Conservation (phyloP, 2,329 filamentous ascomycete genomes). For the Penicillium sp. region DNA sequence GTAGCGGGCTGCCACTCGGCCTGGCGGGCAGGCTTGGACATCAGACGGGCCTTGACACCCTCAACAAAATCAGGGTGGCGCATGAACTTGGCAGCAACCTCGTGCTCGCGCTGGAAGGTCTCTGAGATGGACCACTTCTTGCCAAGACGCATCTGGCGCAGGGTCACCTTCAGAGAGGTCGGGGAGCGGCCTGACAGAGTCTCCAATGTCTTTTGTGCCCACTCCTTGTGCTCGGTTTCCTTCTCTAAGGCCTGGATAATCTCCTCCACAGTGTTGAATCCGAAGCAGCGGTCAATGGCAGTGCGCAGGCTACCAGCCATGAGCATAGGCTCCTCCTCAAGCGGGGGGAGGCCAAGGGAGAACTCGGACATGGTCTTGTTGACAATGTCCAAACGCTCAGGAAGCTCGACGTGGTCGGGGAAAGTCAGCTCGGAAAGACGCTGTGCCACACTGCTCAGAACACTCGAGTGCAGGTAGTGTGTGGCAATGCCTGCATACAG, state of each 20-base stretch:
- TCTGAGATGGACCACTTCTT: conserved; percentile 75
- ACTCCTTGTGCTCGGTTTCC: conserved; percentile 59
- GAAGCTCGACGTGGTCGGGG: conserved; percentile 67
- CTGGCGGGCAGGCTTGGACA: conserved; percentile 64
- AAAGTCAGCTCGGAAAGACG: conserved; percentile 89
- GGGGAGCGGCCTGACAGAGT: conserved; percentile 79
- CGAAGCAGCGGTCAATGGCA: conserved; percentile 83
- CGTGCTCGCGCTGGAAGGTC: conserved; percentile 81
- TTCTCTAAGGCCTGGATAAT: conserved; percentile 68
- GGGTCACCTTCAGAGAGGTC: conserved; percentile 78
- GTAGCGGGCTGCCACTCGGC: conserved; percentile 76
- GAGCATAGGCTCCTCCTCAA: conserved; percentile 61
- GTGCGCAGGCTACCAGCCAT: conserved; percentile 69
- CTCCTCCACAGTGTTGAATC: conserved; percentile 63
- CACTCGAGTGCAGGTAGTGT: conserved; percentile 91
- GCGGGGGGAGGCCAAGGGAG: conserved; percentile 71
- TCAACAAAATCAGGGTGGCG: conserved; percentile 84
- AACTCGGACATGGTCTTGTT: conserved; percentile 91
- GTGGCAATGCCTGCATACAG: conserved; percentile 92
- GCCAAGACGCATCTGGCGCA: conserved; percentile 78
- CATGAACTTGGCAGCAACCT: conserved; percentile 88
- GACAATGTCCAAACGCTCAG: conserved; percentile 68
- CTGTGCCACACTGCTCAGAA: conserved; percentile 74
- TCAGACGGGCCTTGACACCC: conserved; percentile 79
- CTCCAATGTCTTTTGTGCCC: conserved; percentile 75